These are phyloP conservation scores for Capsella bursapastoris DNA, from an alignment of 345 rosid genomes.

Conservation along the genomic window DNA sequence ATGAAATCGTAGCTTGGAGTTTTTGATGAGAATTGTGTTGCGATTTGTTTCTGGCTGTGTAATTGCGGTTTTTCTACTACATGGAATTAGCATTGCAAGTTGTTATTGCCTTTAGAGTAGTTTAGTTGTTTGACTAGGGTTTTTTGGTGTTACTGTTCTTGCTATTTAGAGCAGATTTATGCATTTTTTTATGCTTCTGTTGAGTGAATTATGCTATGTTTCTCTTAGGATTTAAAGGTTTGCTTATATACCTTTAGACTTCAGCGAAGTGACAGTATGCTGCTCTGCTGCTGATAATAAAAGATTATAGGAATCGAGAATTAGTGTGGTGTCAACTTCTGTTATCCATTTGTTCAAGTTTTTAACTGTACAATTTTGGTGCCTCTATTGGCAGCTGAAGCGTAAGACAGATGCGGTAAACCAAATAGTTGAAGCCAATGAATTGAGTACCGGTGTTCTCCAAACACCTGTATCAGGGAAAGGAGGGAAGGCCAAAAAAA, in stretches of 20 bases:
- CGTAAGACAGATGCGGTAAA: constrained; percentile 69
- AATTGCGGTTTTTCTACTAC: background rate
- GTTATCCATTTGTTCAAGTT: constrained; percentile 6
- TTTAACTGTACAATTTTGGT: constrained; percentile 34
- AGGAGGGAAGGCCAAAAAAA: constrained; percentile 69
- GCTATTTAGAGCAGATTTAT: constrained; percentile 27
- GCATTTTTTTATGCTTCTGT: background rate
- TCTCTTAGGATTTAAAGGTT: background rate
- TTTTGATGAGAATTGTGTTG: constrained; percentile 33
- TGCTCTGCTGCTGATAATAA: constrained; percentile 14
- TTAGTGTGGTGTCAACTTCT: constrained; percentile 28
- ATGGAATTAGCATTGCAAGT: constrained; percentile 41
- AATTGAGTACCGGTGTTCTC: constrained; percentile 54
- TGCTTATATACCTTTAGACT: constrained; percentile 17
- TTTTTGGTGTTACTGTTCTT: constrained; percentile 18
- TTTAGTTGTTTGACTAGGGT: constrained; percentile 37
- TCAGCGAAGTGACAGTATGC: constrained; percentile 19
- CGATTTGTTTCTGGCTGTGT: constrained; percentile 43
- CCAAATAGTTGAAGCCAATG: constrained; percentile 61
- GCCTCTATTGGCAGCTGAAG: constrained; percentile 62
- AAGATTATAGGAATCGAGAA: background rate
- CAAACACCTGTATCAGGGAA: constrained; percentile 83
- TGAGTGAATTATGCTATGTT: constrained; percentile 2
- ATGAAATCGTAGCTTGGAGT: background rate
- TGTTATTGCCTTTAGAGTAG: background rate